phyloP scores from a whole-genome alignment of 495 filamentous ascomycete genomes.

The Coniosporium apollinis region DNA sequence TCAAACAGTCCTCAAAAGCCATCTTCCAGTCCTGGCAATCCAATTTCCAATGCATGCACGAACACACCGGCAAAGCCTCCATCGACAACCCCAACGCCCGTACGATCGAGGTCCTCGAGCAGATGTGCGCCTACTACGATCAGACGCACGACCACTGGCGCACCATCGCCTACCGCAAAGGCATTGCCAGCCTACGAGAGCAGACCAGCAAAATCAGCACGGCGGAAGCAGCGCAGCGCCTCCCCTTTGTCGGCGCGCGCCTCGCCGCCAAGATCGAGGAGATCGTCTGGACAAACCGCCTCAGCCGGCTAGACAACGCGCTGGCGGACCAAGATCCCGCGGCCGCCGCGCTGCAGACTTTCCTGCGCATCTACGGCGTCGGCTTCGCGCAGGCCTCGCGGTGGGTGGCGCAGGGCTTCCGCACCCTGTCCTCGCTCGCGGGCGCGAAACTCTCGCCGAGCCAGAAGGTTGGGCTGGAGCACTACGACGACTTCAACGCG shows the following conservation, averaged over 20 bases:
- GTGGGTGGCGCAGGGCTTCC: slow-evolving; percentile 67
- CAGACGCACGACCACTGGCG: slow-evolving; percentile 68
- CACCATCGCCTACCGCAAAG: slow-evolving; percentile 60
- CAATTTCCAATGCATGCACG: slow-evolving; percentile 53
- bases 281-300: slow-evolving; percentile 58
- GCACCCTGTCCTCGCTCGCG: slow-evolving; percentile 54
- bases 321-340: slow-evolving; percentile 38
- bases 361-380: slow-evolving; percentile 67
- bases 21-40: slow-evolving; percentile 32
- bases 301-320: slow-evolving; percentile 56
- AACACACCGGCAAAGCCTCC: slow-evolving; percentile 28
- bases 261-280: slow-evolving; percentile 86
- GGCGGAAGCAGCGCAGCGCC: slow-evolving; percentile 44
- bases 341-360: slow-evolving; percentile 45
- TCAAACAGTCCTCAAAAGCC: too few species aligned
- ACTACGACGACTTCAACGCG: slow-evolving; percentile 65
- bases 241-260: slow-evolving; percentile 58
- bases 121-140: slow-evolving; percentile 72
- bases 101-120: slow-evolving; percentile 63
- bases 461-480: slow-evolving; percentile 65
- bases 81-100: slow-evolving; percentile 45
- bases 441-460: slow-evolving; percentile 52
- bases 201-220: slow-evolving; percentile 50
- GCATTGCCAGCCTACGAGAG: slow-evolving; percentile 51
- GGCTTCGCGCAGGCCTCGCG: slow-evolving; percentile 51